phyloP scores from a whole-genome alignment of 2,329 filamentous ascomycete genomes.

The Fonsecaea nubica region DNA sequence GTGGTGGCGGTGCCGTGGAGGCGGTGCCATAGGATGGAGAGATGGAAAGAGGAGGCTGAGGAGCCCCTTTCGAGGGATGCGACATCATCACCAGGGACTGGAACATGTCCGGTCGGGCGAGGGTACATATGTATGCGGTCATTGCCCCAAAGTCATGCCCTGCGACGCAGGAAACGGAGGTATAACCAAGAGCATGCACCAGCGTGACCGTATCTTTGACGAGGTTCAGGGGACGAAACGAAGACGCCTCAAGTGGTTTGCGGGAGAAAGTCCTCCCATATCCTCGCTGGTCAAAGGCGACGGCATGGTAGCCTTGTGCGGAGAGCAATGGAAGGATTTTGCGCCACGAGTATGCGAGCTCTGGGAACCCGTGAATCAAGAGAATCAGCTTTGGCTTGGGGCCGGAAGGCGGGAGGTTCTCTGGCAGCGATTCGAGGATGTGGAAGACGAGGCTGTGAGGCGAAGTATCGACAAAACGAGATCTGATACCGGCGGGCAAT shows the following conservation, averaged over 20 bases:
- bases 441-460: conserved; percentile 67
- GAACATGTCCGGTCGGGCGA: conserved; percentile 71
- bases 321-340: conserved; percentile 67
- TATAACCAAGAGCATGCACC: conserved; percentile 66
- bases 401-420: conserved; percentile 15
- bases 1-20: conserved; percentile 26
- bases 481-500: conserved; percentile 62
- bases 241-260: conserved; percentile 47
- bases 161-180: conserved; percentile 63
- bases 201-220: conserved; percentile 68
- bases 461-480: conserved; percentile 63
- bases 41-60: conserved; percentile 56
- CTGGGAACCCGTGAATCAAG: conserved; percentile 63
- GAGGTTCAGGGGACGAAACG: conserved; percentile 64
- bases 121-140: conserved; percentile 63
- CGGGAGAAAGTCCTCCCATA: conserved; percentile 68
- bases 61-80: conserved; percentile 66
- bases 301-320: conserved; percentile 66
- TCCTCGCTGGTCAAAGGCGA: conserved; percentile 71
- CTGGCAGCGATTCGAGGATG: conserved; percentile 41
- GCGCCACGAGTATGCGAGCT: conserved; percentile 73
- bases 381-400: conserved; percentile 37
- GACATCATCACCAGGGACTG: conserved; percentile 67
- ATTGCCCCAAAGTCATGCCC: conserved; percentile 73
- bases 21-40: conserved; percentile 42